Percentiles rank a stretch among this genome's conserved stretches.
Evolutionary conservation across 2,329 filamentous ascomycete species (phyloP).

Genomic region (Colletotrichum sp.): DNA sequence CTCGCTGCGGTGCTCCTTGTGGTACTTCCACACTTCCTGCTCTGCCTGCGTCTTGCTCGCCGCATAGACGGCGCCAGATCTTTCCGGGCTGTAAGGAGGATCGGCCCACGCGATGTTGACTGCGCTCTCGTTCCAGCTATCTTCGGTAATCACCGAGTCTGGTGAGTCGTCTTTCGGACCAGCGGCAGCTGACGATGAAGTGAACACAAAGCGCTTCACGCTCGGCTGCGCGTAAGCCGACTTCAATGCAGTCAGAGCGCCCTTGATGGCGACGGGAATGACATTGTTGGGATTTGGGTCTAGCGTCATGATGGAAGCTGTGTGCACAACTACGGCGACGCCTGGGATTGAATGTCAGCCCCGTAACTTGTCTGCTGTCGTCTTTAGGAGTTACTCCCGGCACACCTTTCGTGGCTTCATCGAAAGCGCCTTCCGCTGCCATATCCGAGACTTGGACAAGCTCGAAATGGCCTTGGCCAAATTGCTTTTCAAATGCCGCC

Average conservation of each 20-base stretch:
- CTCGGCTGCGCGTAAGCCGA: slow-evolving; percentile 43
- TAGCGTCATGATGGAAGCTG: slow-evolving; percentile 45
- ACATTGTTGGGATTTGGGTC: slow-evolving; percentile 44
- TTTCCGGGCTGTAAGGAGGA: slow-evolving; percentile 26
- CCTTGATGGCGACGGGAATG: slow-evolving; percentile 41
- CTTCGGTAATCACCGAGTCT: not conserved
- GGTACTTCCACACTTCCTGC: slow-evolving; percentile 41
- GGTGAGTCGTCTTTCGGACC: not conserved
- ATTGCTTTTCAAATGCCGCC: slow-evolving; percentile 32
- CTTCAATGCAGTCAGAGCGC: slow-evolving; percentile 40
- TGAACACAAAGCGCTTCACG: slow-evolving; percentile 37
- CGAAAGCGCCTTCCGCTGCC: slow-evolving; percentile 37
- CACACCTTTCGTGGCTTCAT: slow-evolving; percentile 41
- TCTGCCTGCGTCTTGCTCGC: slow-evolving; percentile 44
- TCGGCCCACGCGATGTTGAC: slow-evolving; percentile 33
- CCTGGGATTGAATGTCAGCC: slow-evolving; percentile 16
- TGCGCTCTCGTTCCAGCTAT: slow-evolving; percentile 34
- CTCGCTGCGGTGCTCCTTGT: slow-evolving; percentile 32
- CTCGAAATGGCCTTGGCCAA: slow-evolving; percentile 36
- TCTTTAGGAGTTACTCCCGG: no score
- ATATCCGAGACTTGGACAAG: slow-evolving; percentile 43
- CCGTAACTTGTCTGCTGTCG: not conserved
- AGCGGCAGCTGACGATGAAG: slow-evolving; percentile 13
- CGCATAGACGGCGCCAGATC: slow-evolving; percentile 32
- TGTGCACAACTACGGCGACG: slow-evolving; percentile 44